A percentile compares a stretch with the other conserved stretches of the same genome.
Evolutionary conservation across 345 rosid genomes (phyloP).

Genomic region (Fremontodendron californicum): DNA sequence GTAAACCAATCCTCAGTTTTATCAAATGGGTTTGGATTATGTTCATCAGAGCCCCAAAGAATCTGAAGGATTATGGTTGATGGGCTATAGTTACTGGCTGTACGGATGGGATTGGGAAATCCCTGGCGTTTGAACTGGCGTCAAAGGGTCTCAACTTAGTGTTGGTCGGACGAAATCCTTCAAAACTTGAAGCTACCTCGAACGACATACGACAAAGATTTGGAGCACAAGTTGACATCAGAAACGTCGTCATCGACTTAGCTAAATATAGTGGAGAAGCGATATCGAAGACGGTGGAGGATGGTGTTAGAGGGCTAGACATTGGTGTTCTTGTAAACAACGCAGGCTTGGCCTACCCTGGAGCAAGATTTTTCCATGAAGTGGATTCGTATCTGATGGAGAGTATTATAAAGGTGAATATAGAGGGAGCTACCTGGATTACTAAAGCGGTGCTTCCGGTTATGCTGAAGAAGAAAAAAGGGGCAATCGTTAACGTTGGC

Average conservation of each 20-base stretch:
- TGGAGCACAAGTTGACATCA: not conserved
- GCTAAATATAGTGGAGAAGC: slow-evolving; percentile 22
- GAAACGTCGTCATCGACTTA: slow-evolving; percentile 30
- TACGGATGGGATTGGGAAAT: slow-evolving; percentile 49
- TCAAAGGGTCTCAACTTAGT: slow-evolving; percentile 39
- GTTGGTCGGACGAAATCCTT: slow-evolving; percentile 36
- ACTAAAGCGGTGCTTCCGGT: slow-evolving; percentile 30
- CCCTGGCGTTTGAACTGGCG: slow-evolving; percentile 39
- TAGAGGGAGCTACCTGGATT: slow-evolving; percentile 35
- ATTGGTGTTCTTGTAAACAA: slow-evolving; percentile 41
- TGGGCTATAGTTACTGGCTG: slow-evolving; percentile 52
- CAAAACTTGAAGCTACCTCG: slow-evolving; percentile 29
- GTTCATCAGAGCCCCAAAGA: slow-evolving; percentile 42
- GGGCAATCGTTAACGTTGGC: slow-evolving; percentile 46
- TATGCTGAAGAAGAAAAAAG: slow-evolving; percentile 47
- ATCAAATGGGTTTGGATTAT: slow-evolving; percentile 29
- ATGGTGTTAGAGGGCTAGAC: slow-evolving; percentile 34
- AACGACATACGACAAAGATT: slow-evolving; percentile 15
- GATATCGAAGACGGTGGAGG: slow-evolving; percentile 13
- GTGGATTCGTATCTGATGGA: slow-evolving; percentile 30
- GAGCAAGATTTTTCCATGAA: slow-evolving; percentile 38
- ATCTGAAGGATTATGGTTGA: slow-evolving; percentile 32
- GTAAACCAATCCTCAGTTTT: slow-evolving; percentile 17
- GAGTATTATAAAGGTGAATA: slow-evolving; percentile 37
- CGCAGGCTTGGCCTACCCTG: slow-evolving; percentile 31